Base-by-base conservation (phyloP, 495 filamentous ascomycete species). In the Penicillium coffeae region DNA sequence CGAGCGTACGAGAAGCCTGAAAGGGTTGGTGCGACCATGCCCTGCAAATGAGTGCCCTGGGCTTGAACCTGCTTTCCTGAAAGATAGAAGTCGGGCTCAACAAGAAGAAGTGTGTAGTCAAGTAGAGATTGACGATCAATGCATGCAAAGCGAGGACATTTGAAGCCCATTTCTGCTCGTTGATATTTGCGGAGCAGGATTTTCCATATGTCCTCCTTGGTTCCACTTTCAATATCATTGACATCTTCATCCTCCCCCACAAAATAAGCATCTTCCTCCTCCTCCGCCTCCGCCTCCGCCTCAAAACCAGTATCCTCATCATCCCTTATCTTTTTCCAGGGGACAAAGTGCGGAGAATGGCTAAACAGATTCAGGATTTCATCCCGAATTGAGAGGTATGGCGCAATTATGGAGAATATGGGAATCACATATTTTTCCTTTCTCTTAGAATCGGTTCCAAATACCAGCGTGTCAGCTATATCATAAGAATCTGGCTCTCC, bases 51-150 rank as follows among this genome's bases (percentile, higher is more conserved):
- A 1, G 13, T 16, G 13, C 21, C 15, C 14, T 30, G 12, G 16
- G 14, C 22, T 16, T 30, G 40, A 9, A 42, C 40, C 15, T 14
- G 10, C 9, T 22, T 42, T 16, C 40, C 40, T 12, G 21, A 2
- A 8, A 42, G 40, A 15, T 32, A 42, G 15, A 42, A 42, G 40
- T 42, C 21, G 15, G 40, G 21, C 22, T 42, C 40, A 30, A 42
- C 22, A 9, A 42, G 13, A 16, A 30, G 21, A 22, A 42, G 21
- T 25, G 10, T 25, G 7, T 16, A 14, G n/a, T 42, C 40, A 3
- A 15, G 13, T 3, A 42, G n/a, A 6, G 40, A 42, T 21, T 42
- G 21, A 6, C 40, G 21, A 15, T 42, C 40, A 12, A 42, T 10
- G 40, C 21, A 42, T 14, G 27, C 22, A 13, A 42, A 42, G 40